These are phyloP conservation scores for Citrus reticulata DNA, from an alignment of 345 rosid genomes.

Conservation along the genomic window DNA sequence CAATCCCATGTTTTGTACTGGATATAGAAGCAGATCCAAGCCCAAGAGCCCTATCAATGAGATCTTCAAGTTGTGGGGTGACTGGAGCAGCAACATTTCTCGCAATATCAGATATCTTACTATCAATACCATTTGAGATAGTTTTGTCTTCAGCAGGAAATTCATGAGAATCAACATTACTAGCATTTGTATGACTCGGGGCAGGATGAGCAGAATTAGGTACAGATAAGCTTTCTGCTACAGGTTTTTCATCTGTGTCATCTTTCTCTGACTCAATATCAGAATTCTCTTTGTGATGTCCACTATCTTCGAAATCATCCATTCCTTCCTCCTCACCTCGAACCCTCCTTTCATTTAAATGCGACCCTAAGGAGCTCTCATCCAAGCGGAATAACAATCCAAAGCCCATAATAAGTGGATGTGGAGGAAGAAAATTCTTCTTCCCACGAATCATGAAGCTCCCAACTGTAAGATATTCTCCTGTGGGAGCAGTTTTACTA, in stretches of 20 bases:
- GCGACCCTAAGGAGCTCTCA: constrained; percentile 96
- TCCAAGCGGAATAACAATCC: constrained; percentile 96
- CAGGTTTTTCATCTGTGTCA: constrained; percentile 26
- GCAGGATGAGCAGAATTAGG: constrained; percentile 3
- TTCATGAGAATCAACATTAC: constrained; percentile 27
- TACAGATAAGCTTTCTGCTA: background rate
- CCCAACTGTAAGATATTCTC: constrained; percentile 95
- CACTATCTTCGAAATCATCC: constrained; percentile 60
- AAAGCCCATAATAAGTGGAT: constrained; percentile 97
- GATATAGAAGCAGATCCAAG: constrained; percentile 62
- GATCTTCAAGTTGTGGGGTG: constrained; percentile 76
- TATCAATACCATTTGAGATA: constrained; percentile 22
- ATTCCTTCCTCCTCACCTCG: constrained; percentile 91
- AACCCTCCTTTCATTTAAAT: constrained; percentile 93
- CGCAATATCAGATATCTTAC: constrained; percentile 27
- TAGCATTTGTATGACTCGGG: constrained; percentile 9
- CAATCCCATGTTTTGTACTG: constrained; percentile 38
- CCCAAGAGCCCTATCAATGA: constrained; percentile 91
- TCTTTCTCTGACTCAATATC: constrained; percentile 66
- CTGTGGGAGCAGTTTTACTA: constrained; percentile 99
- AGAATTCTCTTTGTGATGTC: constrained; percentile 34
- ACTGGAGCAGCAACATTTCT: constrained; percentile 42
- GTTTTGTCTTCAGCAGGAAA: constrained; percentile 21
- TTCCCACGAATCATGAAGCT: constrained; percentile 99
- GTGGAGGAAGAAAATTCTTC: constrained; percentile 96